Conservation (phyloP, 306 rosid species). For the Acmispon strigosus region DNA sequence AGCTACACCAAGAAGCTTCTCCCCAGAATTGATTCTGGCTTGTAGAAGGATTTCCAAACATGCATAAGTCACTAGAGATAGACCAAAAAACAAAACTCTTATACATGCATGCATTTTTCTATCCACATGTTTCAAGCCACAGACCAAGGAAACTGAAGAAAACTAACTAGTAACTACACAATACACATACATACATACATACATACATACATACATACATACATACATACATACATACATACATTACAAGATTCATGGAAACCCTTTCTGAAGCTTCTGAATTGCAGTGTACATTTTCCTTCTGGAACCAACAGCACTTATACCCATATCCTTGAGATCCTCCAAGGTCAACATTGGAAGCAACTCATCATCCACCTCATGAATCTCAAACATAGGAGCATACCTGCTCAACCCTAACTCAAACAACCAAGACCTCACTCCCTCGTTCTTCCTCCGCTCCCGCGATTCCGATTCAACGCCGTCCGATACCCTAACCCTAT, state of each 20-base stretch:
- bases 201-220: neutral
- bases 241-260: constrained; percentile 22
- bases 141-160: neutral
- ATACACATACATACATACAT: neutral
- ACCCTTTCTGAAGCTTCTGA: constrained; percentile 57
- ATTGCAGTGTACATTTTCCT: constrained; percentile 63
- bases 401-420: constrained; percentile 64
- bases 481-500: constrained; percentile 34
- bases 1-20: no score
- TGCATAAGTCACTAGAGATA: neutral
- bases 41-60: no score
- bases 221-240: neutral
- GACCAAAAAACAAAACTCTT: neutral
- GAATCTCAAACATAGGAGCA: constrained; percentile 67
- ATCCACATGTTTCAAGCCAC: constrained; percentile 15
- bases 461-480: constrained; percentile 42
- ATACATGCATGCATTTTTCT: constrained; percentile 19
- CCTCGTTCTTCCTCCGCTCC: constrained; percentile 31
- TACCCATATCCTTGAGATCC: constrained; percentile 79
- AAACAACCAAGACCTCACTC: constrained; percentile 54
- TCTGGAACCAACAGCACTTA: constrained; percentile 67
- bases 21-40: no score
- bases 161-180: neutral
- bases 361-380: constrained; percentile 68
- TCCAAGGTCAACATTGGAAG: constrained; percentile 71